Percentiles rank a stretch among this genome's conserved stretches.
phyloP scores from a whole-genome alignment of 1,139 yeast genomes.

The Geotrichum carabidarum region DNA sequence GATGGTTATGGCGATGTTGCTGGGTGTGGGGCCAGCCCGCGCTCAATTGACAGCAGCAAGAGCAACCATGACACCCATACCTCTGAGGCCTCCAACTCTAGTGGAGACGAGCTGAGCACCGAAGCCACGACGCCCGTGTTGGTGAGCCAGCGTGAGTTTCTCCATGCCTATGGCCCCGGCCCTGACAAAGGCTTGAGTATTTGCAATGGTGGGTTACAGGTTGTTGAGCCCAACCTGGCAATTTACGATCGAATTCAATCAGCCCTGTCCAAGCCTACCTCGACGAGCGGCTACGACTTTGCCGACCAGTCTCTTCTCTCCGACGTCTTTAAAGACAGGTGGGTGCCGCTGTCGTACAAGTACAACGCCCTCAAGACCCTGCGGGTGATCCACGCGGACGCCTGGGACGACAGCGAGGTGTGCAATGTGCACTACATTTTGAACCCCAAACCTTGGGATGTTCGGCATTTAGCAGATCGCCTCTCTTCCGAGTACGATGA shows the following conservation, averaged over 20 bases:
- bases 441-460: slow-evolving; percentile 57
- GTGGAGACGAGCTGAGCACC: background rate
- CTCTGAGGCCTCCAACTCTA: background rate
- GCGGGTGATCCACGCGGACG: slow-evolving; percentile 40
- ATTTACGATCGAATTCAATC: slow-evolving; percentile 39
- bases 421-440: slow-evolving; percentile 53
- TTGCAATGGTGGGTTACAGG: slow-evolving; percentile 52
- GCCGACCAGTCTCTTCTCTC: slow-evolving; percentile 55
- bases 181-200: slow-evolving; percentile 41
- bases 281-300: slow-evolving; percentile 44
- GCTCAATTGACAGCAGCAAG: background rate
- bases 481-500: slow-evolving; percentile 28
- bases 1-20: background rate
- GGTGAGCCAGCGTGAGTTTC: slow-evolving; percentile 20
- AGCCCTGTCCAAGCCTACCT: slow-evolving; percentile 37
- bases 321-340: slow-evolving; percentile 46
- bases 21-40: background rate
- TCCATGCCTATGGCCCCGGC: slow-evolving; percentile 43
- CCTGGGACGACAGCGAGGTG: slow-evolving; percentile 46
- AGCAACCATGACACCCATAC: slow-evolving; percentile 10
- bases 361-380: slow-evolving; percentile 54
- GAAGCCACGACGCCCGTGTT: background rate
- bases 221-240: slow-evolving; percentile 42
- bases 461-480: slow-evolving; percentile 28
- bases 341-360: slow-evolving; percentile 49